Conservation (phyloP, 2,329 filamentous ascomycete species). For the Colletotrichum aenigma region DNA sequence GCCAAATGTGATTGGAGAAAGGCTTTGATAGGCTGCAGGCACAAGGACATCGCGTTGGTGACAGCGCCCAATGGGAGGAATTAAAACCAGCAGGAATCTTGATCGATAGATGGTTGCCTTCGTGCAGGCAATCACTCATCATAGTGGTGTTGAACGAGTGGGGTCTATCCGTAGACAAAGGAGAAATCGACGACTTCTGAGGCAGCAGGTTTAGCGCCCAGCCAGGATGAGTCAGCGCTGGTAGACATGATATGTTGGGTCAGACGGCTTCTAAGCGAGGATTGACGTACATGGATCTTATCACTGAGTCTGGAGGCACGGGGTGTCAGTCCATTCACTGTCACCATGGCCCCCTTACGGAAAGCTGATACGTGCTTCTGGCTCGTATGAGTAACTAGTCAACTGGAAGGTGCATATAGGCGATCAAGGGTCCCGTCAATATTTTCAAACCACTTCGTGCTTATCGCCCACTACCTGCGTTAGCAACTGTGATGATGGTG, state of each 20-base stretch:
- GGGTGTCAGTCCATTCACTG: background rate
- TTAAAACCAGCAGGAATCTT: background rate
- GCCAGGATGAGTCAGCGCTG: background rate
- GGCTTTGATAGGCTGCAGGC: background rate
- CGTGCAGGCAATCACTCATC: background rate
- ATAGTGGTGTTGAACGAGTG: background rate
- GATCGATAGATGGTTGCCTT: background rate
- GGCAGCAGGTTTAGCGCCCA: background rate
- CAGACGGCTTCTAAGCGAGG: background rate
- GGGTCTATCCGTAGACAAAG: background rate
- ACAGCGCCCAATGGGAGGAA: background rate
- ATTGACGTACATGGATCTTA: background rate
- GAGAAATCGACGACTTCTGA: background rate
- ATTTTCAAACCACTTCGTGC: background rate
- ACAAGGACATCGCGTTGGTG: background rate
- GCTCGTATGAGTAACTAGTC: background rate
- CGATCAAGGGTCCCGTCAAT: background rate
- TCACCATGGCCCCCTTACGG: background rate
- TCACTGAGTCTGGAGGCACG: background rate
- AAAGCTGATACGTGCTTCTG: background rate
- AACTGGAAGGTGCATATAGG: background rate
- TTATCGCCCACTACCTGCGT: background rate
- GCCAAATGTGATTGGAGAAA: background rate
- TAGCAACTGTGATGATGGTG: background rate
- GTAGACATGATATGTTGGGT: background rate